Evolutionary conservation across 331 rosid species (phyloP).

Genomic region (Erythrophleum ivorense): DNA sequence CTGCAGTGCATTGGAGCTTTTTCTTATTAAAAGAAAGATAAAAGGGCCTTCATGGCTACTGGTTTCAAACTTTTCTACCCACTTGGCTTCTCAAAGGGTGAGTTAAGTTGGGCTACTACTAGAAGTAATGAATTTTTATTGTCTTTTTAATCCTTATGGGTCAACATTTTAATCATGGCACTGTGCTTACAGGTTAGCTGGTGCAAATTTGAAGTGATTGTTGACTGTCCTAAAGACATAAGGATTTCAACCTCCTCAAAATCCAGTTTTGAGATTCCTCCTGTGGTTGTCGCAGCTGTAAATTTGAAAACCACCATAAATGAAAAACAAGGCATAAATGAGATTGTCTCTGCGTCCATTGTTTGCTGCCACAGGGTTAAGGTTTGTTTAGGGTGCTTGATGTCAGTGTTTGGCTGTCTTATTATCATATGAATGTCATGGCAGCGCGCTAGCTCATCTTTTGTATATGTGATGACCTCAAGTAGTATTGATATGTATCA

Average conservation of each 20-base stretch:
- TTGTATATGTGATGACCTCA: slow-evolving; percentile 3
- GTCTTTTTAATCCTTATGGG: not conserved
- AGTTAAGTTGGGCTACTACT: slow-evolving; percentile 25
- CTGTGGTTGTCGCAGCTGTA: slow-evolving; percentile 76
- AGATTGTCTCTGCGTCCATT: slow-evolving; percentile 91
- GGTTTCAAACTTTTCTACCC: slow-evolving; percentile 59
- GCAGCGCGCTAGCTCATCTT: slow-evolving; percentile 5
- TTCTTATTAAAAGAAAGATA: slow-evolving; percentile 85
- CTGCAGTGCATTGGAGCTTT: slow-evolving; percentile 91
- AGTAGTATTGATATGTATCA: not conserved
- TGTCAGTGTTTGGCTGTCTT: slow-evolving; percentile 36
- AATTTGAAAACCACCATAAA: slow-evolving; percentile 81
- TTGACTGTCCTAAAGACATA: slow-evolving; percentile 79
- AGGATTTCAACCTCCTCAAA: slow-evolving; percentile 60
- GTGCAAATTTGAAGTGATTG: slow-evolving; percentile 92
- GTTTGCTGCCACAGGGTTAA: slow-evolving; percentile 81
- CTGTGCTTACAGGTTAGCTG: slow-evolving; percentile 81
- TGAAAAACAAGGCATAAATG: slow-evolving; percentile 71
- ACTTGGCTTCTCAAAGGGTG: slow-evolving; percentile 74
- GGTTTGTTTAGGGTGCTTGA: slow-evolving; percentile 59
- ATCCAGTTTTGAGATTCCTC: slow-evolving; percentile 66
- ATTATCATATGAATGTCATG: slow-evolving; percentile 25
- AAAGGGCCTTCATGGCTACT: slow-evolving; percentile 93
- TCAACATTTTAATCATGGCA: slow-evolving; percentile 35
- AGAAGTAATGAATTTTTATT: slow-evolving; percentile 21